These are phyloP conservation scores for Rubia tinctorum DNA, from an alignment of 305 asterid genomes.

Conservation along the genomic window DNA sequence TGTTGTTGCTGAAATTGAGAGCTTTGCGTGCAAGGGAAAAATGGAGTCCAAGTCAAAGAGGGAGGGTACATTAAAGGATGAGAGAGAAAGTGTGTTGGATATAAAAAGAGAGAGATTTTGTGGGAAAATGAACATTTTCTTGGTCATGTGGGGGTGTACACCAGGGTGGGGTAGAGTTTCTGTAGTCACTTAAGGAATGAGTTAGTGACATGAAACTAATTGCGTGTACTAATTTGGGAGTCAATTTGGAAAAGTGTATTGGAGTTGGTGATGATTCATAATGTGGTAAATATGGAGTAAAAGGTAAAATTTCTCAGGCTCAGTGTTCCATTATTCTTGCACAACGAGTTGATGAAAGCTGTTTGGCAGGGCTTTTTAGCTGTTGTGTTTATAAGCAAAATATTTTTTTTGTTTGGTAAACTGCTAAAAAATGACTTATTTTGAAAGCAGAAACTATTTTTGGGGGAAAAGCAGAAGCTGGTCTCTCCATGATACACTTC, in stretches of 20 bases:
- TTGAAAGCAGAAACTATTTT: too few relatives aligned
- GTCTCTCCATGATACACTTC: too few relatives aligned
- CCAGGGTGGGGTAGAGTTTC: neutral
- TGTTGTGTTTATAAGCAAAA: too few relatives aligned
- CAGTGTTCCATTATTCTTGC: too few relatives aligned
- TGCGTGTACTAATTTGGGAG: neutral
- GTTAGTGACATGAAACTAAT: neutral
- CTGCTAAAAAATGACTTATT: too few relatives aligned
- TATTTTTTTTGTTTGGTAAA: too few relatives aligned
- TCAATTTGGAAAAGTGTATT: neutral
- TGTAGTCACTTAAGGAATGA: neutral
- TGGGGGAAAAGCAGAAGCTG: too few relatives aligned
- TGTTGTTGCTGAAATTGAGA: slow-evolving; percentile 32
- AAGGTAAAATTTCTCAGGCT: too few relatives aligned
- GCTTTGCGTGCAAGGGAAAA: slow-evolving; percentile 38
- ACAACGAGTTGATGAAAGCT: too few relatives aligned
- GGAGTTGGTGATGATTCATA: too few relatives aligned
- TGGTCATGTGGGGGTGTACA: neutral
- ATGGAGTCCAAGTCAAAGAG: slow-evolving; percentile 73
- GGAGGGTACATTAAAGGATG: slow-evolving; percentile 33
- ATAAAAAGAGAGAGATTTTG: slow-evolving; percentile 1
- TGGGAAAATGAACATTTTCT: neutral
- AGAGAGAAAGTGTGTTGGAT: slow-evolving; percentile 30
- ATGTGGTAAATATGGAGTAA: too few relatives aligned
- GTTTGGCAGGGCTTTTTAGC: too few relatives aligned